Conservation (phyloP, 352 stramenopile species). For the Saprolegnia diclina region DNA sequence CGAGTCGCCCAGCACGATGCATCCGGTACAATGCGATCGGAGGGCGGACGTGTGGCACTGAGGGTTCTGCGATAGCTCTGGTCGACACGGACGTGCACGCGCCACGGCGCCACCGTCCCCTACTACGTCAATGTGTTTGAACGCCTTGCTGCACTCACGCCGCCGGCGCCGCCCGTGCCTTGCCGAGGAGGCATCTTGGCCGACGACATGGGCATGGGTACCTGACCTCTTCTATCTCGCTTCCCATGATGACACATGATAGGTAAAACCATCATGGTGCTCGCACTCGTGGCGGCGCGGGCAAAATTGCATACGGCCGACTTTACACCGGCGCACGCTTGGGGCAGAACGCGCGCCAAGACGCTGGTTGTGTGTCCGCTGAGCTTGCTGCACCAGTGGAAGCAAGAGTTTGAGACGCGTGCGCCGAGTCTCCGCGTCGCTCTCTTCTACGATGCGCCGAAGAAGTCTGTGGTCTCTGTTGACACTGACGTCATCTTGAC, state of each 20-base stretch:
- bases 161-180: constrained; percentile 44
- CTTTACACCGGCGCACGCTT: neutral
- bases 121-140: constrained; percentile 84
- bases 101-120: constrained; percentile 33
- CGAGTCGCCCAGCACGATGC: constrained; percentile 29
- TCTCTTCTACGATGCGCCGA: constrained; percentile 71
- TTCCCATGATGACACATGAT: constrained; percentile 7
- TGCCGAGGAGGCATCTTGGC: constrained; percentile 82
- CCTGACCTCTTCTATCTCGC: constrained; percentile 23
- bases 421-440: constrained; percentile 45
- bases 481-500: constrained; percentile 72
- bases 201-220: constrained; percentile 89
- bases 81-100: constrained; percentile 45
- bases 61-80: constrained; percentile 45
- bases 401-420: constrained; percentile 68
- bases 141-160: constrained; percentile 59
- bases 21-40: constrained; percentile 39
- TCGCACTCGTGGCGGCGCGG: constrained; percentile 55
- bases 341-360: constrained; percentile 29
- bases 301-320: constrained; percentile 36
- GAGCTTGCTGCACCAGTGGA: constrained; percentile 86
- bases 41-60: neutral
- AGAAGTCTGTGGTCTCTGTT: constrained; percentile 27
- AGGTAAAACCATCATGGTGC: constrained; percentile 81
- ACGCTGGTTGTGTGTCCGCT: constrained; percentile 85